These are phyloP conservation scores for Tricholoma terreum DNA, from an alignment of 768 basidiomycete species.

Conservation along the genomic window DNA sequence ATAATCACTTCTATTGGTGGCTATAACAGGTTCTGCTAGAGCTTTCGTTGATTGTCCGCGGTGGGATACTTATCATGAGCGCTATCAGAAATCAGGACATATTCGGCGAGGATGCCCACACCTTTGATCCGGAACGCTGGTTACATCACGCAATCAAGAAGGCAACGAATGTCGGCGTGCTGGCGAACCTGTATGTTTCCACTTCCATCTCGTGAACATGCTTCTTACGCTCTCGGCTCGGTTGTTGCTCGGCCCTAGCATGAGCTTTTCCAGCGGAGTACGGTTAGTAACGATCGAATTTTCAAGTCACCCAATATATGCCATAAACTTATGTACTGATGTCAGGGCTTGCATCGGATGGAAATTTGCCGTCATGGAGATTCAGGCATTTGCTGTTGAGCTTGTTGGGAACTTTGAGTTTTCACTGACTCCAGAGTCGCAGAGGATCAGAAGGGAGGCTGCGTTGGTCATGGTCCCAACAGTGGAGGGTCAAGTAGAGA, in stretches of 20 bases:
- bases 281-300: conserved; percentile 25
- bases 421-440: conserved; percentile 33
- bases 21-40: conserved; percentile 45
- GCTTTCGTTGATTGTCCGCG: background rate
- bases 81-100: conserved; percentile 34
- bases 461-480: conserved; percentile 41
- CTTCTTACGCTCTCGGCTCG: conserved; percentile 3
- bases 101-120: conserved; percentile 47
- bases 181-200: conserved; percentile 42
- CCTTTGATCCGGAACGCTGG: conserved; percentile 52
- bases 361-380: conserved; percentile 44
- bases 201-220: background rate
- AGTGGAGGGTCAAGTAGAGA: conserved; percentile 39
- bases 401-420: conserved; percentile 54
- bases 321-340: background rate
- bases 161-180: conserved; percentile 42
- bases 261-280: conserved; percentile 31
- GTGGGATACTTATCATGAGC: conserved; percentile 1
- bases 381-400: conserved; percentile 60
- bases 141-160: conserved; percentile 37
- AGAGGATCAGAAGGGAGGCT: conserved; percentile 36
- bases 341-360: conserved; percentile 36
- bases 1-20: conserved; percentile 48
- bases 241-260: conserved; percentile 11
- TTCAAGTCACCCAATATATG: no score